phyloP scores from a whole-genome alignment of 805 yeast species.

The Monosporozyma unispora region DNA sequence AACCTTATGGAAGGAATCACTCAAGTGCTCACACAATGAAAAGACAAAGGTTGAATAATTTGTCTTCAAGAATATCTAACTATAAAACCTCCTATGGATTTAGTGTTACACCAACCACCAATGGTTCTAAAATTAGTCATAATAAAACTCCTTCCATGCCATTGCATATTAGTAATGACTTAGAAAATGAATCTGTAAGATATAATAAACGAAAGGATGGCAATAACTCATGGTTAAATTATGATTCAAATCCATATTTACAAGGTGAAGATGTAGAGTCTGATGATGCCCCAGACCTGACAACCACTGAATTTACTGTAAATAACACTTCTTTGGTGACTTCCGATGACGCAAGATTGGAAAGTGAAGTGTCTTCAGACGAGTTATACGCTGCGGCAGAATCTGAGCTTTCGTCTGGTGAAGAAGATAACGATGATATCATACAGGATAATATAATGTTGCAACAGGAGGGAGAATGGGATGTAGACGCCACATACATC shows the following conservation, averaged over 20 bases:
- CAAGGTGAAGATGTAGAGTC: slow-evolving; percentile 14
- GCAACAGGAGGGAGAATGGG: neutral
- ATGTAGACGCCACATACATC: slow-evolving; percentile 4
- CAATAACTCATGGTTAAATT: neutral
- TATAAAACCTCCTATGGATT: slow-evolving; percentile 2
- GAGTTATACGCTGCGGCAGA: neutral
- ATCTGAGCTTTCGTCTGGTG: neutral
- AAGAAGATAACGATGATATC: slow-evolving; percentile 8
- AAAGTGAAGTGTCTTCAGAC: slow-evolving; percentile 18
- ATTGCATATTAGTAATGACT: neutral
- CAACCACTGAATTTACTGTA: slow-evolving; percentile 46
- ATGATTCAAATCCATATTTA: slow-evolving; percentile 12
- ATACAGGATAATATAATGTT: slow-evolving; percentile 1
- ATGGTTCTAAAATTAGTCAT: neutral
- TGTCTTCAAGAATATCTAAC: neutral
- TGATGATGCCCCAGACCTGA: slow-evolving; percentile 51
- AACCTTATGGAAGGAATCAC: neutral
- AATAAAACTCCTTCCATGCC: neutral
- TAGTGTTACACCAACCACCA: neutral
- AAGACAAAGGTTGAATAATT: neutral
- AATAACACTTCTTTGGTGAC: slow-evolving; percentile 26
- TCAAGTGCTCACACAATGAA: neutral
- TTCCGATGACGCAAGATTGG: slow-evolving; percentile 27
- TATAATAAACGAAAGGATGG: neutral
- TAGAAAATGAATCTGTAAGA: neutral